Evolutionary conservation across 2,329 filamentous ascomycete genomes (phyloP).

Genomic region (Piedraia hortae): DNA sequence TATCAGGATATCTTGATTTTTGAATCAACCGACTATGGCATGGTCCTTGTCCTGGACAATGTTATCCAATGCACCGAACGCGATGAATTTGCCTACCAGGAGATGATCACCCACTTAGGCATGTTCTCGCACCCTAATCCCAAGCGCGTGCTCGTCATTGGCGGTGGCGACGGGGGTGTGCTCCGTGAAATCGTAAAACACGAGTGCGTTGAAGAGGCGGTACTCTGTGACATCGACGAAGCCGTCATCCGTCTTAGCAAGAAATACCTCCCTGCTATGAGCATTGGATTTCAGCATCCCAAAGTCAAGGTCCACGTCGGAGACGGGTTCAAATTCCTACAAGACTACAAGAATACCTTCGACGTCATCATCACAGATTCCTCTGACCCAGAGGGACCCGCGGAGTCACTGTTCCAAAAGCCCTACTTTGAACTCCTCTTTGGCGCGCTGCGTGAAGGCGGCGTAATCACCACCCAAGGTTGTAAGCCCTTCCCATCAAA

Average conservation of each 20-base stretch:
- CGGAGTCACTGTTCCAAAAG: constrained; percentile 93
- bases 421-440: constrained; percentile 89
- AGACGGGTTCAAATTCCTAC: constrained; percentile 96
- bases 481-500: constrained; percentile 47
- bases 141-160: constrained; percentile 95
- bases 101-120: constrained; percentile 98
- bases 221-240: constrained; percentile 97
- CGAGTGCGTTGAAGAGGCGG: constrained; percentile 82
- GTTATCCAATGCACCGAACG: constrained; percentile 97
- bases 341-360: constrained; percentile 88
- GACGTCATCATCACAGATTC: constrained; percentile 99
- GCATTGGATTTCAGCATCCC: constrained; percentile 68
- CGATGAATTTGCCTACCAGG: constrained; percentile 91
- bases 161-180: constrained; percentile 89
- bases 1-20: constrained; percentile 99
- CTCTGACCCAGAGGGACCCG: constrained; percentile 87
- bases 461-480: constrained; percentile 99
- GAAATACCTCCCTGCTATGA: constrained; percentile 88
- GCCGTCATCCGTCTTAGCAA: constrained; percentile 96
- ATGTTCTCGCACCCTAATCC: constrained; percentile 97
- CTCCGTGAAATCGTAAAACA: constrained; percentile 98
- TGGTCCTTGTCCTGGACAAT: constrained; percentile 88
- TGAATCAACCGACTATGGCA: constrained; percentile 91
- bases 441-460: constrained; percentile 73
- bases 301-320: constrained; percentile 81